Evolutionary conservation across 805 yeast species (phyloP).

Genomic region (Yarrowia sp.): DNA sequence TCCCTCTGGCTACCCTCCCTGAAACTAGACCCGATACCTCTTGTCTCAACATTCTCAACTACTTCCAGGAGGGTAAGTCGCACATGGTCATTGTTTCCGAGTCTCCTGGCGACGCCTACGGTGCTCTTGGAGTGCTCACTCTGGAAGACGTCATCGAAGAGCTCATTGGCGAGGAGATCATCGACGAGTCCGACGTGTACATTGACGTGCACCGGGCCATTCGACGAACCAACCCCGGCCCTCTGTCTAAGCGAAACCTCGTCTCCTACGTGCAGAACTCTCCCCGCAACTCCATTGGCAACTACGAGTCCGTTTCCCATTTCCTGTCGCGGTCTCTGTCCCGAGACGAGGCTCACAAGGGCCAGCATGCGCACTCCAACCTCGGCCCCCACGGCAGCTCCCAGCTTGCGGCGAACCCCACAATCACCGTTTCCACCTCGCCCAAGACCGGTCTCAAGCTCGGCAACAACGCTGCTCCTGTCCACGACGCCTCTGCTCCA

Average conservation of each 20-base stretch:
- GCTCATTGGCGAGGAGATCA: slow-evolving; percentile 95
- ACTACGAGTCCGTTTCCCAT: slow-evolving; percentile 25
- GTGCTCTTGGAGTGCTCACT: slow-evolving; percentile 87
- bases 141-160: slow-evolving; percentile 98
- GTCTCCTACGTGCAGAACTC: slow-evolving; percentile 30
- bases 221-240: slow-evolving; percentile 58
- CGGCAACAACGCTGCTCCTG: slow-evolving; percentile 6
- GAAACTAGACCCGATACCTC: slow-evolving; percentile 93
- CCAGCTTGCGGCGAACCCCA: slow-evolving; percentile 14
- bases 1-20: slow-evolving; percentile 95
- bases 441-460: slow-evolving; percentile 30
- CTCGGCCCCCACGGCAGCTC: slow-evolving; percentile 25
- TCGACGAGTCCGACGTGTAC: slow-evolving; percentile 94
- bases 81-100: slow-evolving; percentile 95
- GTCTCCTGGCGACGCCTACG: slow-evolving; percentile 74
- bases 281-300: slow-evolving; percentile 27
- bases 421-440: slow-evolving; percentile 7
- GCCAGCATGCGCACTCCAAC: neutral
- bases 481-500: slow-evolving; percentile 8
- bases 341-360: slow-evolving; percentile 19
- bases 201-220: slow-evolving; percentile 89
- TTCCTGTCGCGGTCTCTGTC: slow-evolving; percentile 27
- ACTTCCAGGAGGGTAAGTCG: slow-evolving; percentile 96
- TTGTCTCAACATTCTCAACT: slow-evolving; percentile 89
- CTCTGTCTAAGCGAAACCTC: slow-evolving; percentile 45